Percentiles rank a stretch among this genome's conserved stretches.
phyloP scores from a whole-genome alignment of 768 basidiomycete species.

The Panellus pusillus region DNA sequence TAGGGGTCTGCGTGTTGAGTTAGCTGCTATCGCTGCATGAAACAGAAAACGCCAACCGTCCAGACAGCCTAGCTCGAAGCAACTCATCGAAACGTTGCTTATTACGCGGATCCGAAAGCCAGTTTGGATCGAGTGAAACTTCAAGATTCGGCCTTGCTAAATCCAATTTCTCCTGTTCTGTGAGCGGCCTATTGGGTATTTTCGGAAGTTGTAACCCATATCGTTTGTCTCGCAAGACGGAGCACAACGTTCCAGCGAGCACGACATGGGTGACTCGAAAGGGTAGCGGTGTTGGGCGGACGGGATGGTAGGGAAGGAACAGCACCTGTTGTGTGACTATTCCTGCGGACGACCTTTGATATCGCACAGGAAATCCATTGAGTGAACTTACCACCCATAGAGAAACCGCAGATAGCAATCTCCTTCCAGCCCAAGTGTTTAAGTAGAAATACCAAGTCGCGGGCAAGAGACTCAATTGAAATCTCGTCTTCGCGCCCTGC shows the following conservation, averaged over 20 bases:
- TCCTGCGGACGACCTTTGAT: conserved; percentile 27
- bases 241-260: conserved; percentile 35
- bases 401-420: conserved; percentile 47
- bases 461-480: conserved; percentile 45
- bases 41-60: conserved; percentile 22
- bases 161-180: conserved; percentile 32
- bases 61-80: conserved; percentile 26
- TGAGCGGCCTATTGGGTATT: conserved; percentile 20
- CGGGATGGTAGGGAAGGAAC: conserved; percentile 40
- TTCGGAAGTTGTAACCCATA: conserved; percentile 27
- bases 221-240: conserved; percentile 22
- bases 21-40: too few species aligned
- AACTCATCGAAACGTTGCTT: conserved; percentile 26
- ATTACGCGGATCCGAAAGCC: conserved; percentile 33
- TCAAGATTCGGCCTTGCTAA: conserved; percentile 30
- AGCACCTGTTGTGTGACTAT: conserved; percentile 45
- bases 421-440: conserved; percentile 39
- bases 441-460: conserved; percentile 44
- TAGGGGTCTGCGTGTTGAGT: conserved; percentile 24
- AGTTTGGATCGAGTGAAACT: conserved; percentile 33
- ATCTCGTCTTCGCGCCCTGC: conserved; percentile 35
- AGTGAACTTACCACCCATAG: conserved; percentile 45
- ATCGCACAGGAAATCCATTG: neutral
- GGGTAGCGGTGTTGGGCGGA: conserved; percentile 34
- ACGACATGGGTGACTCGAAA: conserved; percentile 44